phyloP scores from a whole-genome alignment of 1,139 yeast genomes.

The Blastobotrys petasosporus region DNA sequence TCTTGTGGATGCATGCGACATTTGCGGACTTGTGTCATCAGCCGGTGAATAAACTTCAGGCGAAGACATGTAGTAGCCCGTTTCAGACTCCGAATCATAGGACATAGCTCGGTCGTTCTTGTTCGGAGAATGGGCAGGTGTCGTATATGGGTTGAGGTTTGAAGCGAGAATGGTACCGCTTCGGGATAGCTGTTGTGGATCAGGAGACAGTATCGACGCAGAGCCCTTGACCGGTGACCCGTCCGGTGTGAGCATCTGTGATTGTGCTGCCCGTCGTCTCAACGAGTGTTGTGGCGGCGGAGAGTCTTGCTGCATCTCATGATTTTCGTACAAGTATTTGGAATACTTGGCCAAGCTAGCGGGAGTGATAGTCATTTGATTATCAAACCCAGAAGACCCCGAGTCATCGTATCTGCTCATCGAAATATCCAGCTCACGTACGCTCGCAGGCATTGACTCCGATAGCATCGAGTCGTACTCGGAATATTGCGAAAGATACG shows the following conservation, averaged over 20 bases:
- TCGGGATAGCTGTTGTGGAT: conserved; percentile 1
- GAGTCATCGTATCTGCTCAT: not conserved
- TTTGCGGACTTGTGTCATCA: conserved; percentile 7
- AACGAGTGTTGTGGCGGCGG: not conserved
- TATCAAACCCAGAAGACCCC: conserved; percentile 1
- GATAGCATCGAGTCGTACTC: conserved; percentile 30
- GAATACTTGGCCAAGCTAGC: conserved; percentile 28
- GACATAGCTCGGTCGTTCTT: not conserved
- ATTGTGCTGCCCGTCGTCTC: no score
- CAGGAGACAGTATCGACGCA: not conserved
- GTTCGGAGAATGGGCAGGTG: conserved; percentile 7
- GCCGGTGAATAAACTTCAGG: conserved; percentile 12
- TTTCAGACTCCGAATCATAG: conserved; percentile 10
- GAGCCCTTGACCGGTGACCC: conserved; percentile 12
- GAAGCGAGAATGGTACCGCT: not conserved
- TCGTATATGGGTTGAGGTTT: not conserved
- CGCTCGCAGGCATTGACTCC: conserved; percentile 20
- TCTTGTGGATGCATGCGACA: conserved; percentile 2
- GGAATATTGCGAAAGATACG: conserved; percentile 29
- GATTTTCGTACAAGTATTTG: conserved; percentile 17
- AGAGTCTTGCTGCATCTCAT: not conserved
- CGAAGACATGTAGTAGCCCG: conserved; percentile 10
- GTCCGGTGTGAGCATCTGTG: conserved; percentile 11
- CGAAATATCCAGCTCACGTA: conserved; percentile 30
- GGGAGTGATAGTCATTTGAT: conserved; percentile 23